phyloP scores from a whole-genome alignment of 2,329 filamentous ascomycete species.

The Mollisiaceae sp. region DNA sequence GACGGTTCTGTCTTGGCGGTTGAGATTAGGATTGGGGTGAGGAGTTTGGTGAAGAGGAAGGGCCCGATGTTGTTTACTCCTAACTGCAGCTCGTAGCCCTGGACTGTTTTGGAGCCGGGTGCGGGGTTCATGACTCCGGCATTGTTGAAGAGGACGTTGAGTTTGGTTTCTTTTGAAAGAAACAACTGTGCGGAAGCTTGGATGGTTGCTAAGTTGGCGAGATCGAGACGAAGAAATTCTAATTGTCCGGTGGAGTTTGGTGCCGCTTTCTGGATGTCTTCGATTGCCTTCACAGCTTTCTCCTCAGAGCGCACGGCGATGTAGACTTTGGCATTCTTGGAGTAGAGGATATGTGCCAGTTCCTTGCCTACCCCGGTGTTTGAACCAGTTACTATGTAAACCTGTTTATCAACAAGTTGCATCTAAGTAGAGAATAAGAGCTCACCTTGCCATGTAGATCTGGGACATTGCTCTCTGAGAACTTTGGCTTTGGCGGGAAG shows the following conservation, averaged over 20 bases:
- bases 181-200: slow-evolving; percentile 47
- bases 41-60: slow-evolving; percentile 47
- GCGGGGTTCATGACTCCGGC: slow-evolving; percentile 48
- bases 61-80: slow-evolving; percentile 47
- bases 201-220: slow-evolving; percentile 47
- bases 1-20: slow-evolving; percentile 38
- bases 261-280: slow-evolving; percentile 43
- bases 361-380: slow-evolving; percentile 48
- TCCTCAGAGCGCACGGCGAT: slow-evolving; percentile 48
- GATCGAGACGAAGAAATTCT: slow-evolving; percentile 46
- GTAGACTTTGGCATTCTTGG: slow-evolving; percentile 51
- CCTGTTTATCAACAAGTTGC: slow-evolving; percentile 26
- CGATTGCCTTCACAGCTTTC: slow-evolving; percentile 48
- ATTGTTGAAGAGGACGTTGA: slow-evolving; percentile 50
- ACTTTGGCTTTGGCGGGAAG: slow-evolving; percentile 37
- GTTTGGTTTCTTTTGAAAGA: slow-evolving; percentile 41
- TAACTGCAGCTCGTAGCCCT: slow-evolving; percentile 46
- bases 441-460: slow-evolving; percentile 40
- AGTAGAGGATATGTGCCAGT: slow-evolving; percentile 47
- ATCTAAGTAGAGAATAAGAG: background rate
- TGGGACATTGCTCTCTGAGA: slow-evolving; percentile 43
- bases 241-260: slow-evolving; percentile 44
- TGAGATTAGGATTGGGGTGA: slow-evolving; percentile 43
- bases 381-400: slow-evolving; percentile 47
- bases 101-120: slow-evolving; percentile 40